Percentiles rank a stretch among this genome's conserved stretches.
Evolutionary conservation across 768 basidiomycete genomes (phyloP).

Genomic region (Podaxis sp.): DNA sequence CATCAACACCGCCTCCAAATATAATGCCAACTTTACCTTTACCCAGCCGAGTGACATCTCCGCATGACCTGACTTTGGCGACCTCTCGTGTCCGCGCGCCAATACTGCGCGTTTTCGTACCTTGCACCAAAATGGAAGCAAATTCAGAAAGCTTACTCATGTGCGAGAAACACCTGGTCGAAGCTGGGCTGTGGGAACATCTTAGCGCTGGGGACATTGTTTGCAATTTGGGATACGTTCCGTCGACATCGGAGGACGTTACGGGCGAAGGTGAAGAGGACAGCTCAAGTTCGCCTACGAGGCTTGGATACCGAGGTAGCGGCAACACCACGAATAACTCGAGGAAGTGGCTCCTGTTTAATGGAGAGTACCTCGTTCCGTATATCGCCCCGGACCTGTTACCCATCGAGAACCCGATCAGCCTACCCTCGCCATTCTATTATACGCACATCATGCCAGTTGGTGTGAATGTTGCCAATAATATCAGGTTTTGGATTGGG

Average conservation of each 20-base stretch:
- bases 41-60: constrained; percentile 30
- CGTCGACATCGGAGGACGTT: constrained; percentile 34
- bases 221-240: constrained; percentile 79
- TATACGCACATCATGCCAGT: constrained; percentile 62
- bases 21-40: constrained; percentile 10
- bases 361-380: constrained; percentile 59
- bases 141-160: constrained; percentile 40
- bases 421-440: constrained; percentile 74
- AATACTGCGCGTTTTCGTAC: constrained; percentile 71
- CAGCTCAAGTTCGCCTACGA: constrained; percentile 1
- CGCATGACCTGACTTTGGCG: constrained; percentile 64
- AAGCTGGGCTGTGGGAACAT: constrained; percentile 67
- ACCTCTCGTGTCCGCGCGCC: constrained; percentile 67
- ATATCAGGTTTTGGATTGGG: constrained; percentile 34
- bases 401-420: constrained; percentile 54
- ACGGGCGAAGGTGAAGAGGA: constrained; percentile 10
- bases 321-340: constrained; percentile 13
- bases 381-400: constrained; percentile 57
- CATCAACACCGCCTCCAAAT: constrained; percentile 16
- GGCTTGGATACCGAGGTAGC: background rate
- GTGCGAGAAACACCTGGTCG: constrained; percentile 70
- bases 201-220: constrained; percentile 78
- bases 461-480: constrained; percentile 20
- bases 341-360: constrained; percentile 71
- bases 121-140: constrained; percentile 55